phyloP scores from a whole-genome alignment of 345 rosid species.

The Orychophragmus violaceus region DNA sequence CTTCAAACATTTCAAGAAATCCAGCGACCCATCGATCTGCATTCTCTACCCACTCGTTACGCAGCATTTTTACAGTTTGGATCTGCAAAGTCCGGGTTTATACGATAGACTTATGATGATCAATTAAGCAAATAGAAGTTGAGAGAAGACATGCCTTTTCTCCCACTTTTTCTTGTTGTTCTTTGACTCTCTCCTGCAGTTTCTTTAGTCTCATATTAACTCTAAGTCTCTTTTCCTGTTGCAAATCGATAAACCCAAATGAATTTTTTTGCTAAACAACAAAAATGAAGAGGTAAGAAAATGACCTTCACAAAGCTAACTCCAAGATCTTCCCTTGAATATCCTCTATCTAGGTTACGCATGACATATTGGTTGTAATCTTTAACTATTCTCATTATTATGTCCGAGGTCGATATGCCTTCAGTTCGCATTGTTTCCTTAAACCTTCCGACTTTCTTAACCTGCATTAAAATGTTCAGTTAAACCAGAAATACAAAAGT shows the following conservation, averaged over 20 bases:
- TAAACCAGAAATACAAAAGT: conserved; percentile 9
- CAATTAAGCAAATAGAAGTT: conserved; percentile 14
- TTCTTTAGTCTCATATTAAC: conserved; percentile 91
- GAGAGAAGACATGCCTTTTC: conserved; percentile 46
- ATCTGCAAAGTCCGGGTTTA: neutral
- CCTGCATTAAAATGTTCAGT: conserved; percentile 36
- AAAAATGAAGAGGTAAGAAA: neutral
- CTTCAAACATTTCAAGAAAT: neutral
- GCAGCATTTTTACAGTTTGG: neutral
- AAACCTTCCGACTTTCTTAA: conserved; percentile 77
- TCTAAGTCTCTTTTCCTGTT: conserved; percentile 85
- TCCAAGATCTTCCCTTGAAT: conserved; percentile 86
- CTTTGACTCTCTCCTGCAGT: conserved; percentile 85
- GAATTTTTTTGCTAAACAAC: neutral
- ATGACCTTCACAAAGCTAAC: conserved; percentile 86
- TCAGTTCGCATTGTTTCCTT: conserved; percentile 90
- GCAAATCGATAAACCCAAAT: conserved; percentile 9
- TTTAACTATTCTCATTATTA: conserved; percentile 91
- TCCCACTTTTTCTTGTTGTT: conserved; percentile 89
- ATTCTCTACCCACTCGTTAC: neutral
- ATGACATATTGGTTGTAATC: conserved; percentile 92
- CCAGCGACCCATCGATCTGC: neutral
- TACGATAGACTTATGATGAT: neutral
- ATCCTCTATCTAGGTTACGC: conserved; percentile 89
- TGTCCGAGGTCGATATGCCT: conserved; percentile 91